A percentile compares a stretch with the other conserved stretches of the same genome.
These are phyloP conservation scores for Trichoderma reesei DNA, from an alignment of 495 filamentous ascomycete genomes.

Conservation along the genomic window DNA sequence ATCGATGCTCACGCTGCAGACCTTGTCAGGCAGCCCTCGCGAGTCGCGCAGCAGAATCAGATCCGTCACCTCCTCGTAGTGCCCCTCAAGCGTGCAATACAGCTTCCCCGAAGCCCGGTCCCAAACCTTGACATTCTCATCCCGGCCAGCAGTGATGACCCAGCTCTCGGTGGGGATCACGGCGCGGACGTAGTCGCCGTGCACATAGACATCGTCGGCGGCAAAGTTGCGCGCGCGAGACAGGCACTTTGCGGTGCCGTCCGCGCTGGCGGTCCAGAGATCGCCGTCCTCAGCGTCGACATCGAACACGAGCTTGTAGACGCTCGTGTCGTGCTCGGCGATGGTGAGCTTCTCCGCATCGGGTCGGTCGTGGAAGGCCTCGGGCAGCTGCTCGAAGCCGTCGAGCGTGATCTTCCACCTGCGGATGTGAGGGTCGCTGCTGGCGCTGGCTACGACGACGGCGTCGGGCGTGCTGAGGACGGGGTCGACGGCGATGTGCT, in stretches of 20 bases:
- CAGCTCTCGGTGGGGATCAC: conserved; percentile 64
- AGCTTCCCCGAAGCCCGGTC: conserved; percentile 62
- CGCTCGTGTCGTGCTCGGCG: conserved; percentile 77
- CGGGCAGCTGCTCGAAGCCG: conserved; percentile 37
- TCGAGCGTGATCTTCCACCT: conserved; percentile 49
- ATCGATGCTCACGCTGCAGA: conserved; percentile 82
- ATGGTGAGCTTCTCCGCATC: conserved; percentile 47
- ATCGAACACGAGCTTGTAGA: conserved; percentile 69
- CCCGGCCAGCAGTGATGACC: conserved; percentile 82
- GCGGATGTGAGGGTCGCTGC: conserved; percentile 76
- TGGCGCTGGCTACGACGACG: conserved; percentile 60
- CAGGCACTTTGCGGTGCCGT: conserved; percentile 71
- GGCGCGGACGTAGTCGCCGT: conserved; percentile 85
- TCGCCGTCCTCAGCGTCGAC: conserved; percentile 37
- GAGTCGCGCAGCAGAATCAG: conserved; percentile 51
- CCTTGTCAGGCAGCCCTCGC: conserved; percentile 24
- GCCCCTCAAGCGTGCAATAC: conserved; percentile 67
- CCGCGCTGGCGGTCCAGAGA: conserved; percentile 83
- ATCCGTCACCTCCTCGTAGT: conserved; percentile 87
- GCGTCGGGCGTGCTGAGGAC: conserved; percentile 34
- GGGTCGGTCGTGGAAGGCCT: conserved; percentile 26
- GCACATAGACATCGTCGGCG: conserved; percentile 58
- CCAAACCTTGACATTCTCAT: conserved; percentile 90
- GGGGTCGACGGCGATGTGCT: conserved; percentile 66
- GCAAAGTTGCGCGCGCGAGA: conserved; percentile 54